Base-by-base conservation (phyloP, 768 basidiomycete species). In the Hortiboletus campestris region DNA sequence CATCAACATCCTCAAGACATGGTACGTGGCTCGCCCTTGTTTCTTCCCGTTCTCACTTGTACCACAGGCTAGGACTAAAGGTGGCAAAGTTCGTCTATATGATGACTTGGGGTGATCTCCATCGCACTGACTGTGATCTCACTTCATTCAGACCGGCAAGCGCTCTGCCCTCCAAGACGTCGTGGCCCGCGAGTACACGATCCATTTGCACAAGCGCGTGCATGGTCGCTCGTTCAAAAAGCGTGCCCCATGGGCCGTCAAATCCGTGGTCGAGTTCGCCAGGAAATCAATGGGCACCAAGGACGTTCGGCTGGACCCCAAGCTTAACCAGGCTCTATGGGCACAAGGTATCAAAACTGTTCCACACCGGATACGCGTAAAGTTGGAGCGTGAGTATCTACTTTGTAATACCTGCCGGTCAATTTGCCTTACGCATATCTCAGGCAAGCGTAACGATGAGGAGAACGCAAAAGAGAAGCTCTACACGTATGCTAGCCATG, bases 401-500 rank as follows among this genome's bases (percentile, higher is more conserved):
- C 31, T 25, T 5, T 31, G 42, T 51, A 9, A 8, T 46, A 7
- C 11, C 4, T 3, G 29, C n/a, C 29, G 1, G 10, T 39, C 34
- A 1, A 6, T 4, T 41, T 16, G 20, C 40, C 52, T 61, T 31
- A 65, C 28, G 7, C 14, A 13, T 14, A 31, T 57, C 16, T 34
- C 65, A 94, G 91, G 96, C 67, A 96, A 95, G 80, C 91, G 97
- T 68, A 98, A 98, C 75, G 96, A 99, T 76, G 95, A 98, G 66
- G 96, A 99, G 81, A 89, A 88, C 67, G 96, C 97, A 56, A 97
- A 95, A 80, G 95, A 96, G 82, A 97, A 95, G 80, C 88, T 97
- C 53, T 98, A 78, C 82, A 95, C 91, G 31, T 92, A 94, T 72
- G 94, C 91, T 60, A 84, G 84, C 56, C 83, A 90, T 70, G 86